These are phyloP conservation scores for Phytophthora aleatoria DNA, from an alignment of 352 stramenopile genomes.

Conservation along the genomic window DNA sequence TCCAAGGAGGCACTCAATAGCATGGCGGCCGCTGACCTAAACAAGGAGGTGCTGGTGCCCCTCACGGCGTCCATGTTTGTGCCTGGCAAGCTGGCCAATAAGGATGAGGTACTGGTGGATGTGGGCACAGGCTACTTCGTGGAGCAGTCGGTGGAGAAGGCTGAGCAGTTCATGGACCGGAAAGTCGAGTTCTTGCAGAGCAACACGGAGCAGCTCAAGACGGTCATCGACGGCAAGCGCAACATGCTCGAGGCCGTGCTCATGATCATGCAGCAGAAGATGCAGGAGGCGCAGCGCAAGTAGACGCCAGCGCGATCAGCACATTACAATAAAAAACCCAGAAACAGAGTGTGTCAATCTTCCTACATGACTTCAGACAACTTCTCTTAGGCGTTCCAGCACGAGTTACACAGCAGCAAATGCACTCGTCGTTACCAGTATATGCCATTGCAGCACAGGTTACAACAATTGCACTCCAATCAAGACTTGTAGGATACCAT, in stretches of 20 bases:
- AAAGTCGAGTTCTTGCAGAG: slow-evolving; percentile 93
- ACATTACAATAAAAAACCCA: slow-evolving; percentile 18
- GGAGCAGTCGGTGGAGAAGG: slow-evolving; percentile 91
- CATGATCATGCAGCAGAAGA: slow-evolving; percentile 87
- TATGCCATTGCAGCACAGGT: neutral
- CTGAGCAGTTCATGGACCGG: slow-evolving; percentile 91
- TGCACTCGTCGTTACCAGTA: neutral
- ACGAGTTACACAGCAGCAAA: too few relatives aligned
- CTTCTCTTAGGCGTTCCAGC: too few relatives aligned
- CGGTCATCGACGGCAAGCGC: slow-evolving; percentile 81
- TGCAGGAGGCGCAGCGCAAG: slow-evolving; percentile 51
- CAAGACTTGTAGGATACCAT: slow-evolving; percentile 6
- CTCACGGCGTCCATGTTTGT: slow-evolving; percentile 96
- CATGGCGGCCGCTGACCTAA: slow-evolving; percentile 60
- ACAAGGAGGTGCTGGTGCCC: slow-evolving; percentile 92
- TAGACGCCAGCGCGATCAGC: slow-evolving; percentile 12
- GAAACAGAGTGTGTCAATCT: slow-evolving; percentile 11
- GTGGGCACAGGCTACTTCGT: slow-evolving; percentile 96
- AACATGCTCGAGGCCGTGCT: slow-evolving; percentile 84
- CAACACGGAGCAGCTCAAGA: slow-evolving; percentile 94
- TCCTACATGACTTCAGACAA: neutral
- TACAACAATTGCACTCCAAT: slow-evolving; percentile 6
- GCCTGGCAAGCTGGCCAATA: slow-evolving; percentile 86
- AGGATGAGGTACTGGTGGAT: slow-evolving; percentile 92
- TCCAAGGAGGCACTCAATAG: slow-evolving; percentile 75